Base-by-base conservation (phyloP, 345 rosid species). In the Hevea brasiliensis region DNA sequence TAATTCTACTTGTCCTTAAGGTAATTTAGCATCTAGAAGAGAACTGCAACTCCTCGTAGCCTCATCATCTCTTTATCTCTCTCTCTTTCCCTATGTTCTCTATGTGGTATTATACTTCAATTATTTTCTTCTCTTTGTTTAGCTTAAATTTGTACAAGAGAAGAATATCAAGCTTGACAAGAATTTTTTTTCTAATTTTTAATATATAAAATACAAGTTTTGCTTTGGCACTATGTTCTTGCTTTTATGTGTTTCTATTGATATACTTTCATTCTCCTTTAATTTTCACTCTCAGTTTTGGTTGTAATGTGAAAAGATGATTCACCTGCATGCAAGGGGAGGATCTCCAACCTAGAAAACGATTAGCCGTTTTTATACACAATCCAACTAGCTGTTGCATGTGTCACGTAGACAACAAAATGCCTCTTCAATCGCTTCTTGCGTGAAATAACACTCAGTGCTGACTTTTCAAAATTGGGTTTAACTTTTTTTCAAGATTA, bases 141-240 rank as follows among this genome's bases (percentile, higher is more conserved):
- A 27, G 20, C 64, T 65, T 37, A 51, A 21, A 29, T 50, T 62
- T 81, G 70, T 78, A 20, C 32, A 69, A 51, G 51, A 41, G 48
- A 63, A 37, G 68, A 27, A 40, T 70, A 69, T 70, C 15, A 40
- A 65, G 70, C 64, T 71, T 70, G 32, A 47, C 41, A 41, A 71
- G 29, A 44, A 71, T 45, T 59, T 50, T 24, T 37, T 67, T 51
- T 6, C 9, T 26, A 27, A 27, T 20, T 63, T 59, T 64, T 57
- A 55, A 14, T 54, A 45, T 54, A 35, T 55, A 50, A 45, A 51
- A 2, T 72, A 65, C 27, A 67, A 47, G 37, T 69, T 67, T 13
- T 80, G 40, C 71, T 80, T 79, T 77, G 83, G 82, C 76, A 37
- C 63, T 63, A 70, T 72, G 71, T 80, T 73, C 54, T 74, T 81